Evolutionary conservation across 176 grass and related monocot species (phyloP).

Genomic region (Elaeis guineensis): DNA sequence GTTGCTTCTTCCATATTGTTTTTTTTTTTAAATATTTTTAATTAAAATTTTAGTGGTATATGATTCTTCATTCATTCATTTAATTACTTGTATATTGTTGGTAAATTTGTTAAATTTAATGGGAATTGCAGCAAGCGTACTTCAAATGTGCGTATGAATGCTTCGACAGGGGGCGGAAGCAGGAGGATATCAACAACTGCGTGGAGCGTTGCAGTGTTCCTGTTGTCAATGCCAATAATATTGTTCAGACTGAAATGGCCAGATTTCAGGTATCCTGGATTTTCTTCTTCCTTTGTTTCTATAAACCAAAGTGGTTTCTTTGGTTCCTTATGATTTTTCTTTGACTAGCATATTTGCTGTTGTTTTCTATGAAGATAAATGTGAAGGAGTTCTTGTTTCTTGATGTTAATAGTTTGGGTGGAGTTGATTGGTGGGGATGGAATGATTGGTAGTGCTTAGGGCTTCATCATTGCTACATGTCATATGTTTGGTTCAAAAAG

Average conservation of each 20-base stretch:
- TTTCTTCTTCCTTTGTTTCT: background rate
- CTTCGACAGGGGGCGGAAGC: conserved; percentile 63
- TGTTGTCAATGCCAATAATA: conserved; percentile 64
- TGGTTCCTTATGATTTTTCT: background rate
- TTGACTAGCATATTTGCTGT: background rate
- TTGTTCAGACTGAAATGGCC: conserved; percentile 79
- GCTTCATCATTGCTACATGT: too few relatives aligned
- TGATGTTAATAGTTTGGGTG: too few relatives aligned
- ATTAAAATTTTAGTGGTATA: too few relatives aligned
- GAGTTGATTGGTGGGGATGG: too few relatives aligned
- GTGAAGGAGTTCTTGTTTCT: too few relatives aligned
- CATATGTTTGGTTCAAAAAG: too few relatives aligned
- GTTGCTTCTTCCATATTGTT: too few relatives aligned
- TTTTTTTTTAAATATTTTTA: too few relatives aligned
- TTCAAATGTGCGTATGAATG: conserved; percentile 93
- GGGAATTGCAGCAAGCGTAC: conserved; percentile 75
- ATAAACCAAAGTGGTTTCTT: too few relatives aligned
- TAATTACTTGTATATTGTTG: too few relatives aligned
- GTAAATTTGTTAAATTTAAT: background rate
- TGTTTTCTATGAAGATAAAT: background rate
- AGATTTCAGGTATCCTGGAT: conserved; percentile 71
- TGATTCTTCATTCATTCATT: too few relatives aligned
- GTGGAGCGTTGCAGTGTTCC: conserved; percentile 90
- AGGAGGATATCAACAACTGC: conserved; percentile 69
- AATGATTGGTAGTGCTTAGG: too few relatives aligned